Conservation (phyloP, 805 yeast species). For the Lachancea fermentati region DNA sequence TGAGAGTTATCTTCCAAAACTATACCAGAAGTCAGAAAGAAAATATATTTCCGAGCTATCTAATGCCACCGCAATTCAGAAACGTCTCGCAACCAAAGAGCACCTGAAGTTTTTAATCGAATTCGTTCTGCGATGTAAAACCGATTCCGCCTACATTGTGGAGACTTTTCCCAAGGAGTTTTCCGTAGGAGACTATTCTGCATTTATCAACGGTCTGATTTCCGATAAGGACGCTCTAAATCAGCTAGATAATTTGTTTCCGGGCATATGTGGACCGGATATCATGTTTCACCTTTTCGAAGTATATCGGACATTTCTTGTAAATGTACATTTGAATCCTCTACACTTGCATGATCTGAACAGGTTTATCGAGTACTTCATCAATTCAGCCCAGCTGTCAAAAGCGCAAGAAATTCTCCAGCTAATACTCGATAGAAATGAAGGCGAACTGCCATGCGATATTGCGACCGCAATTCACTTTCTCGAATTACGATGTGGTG, state of each 20-base stretch:
- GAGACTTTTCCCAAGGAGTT: conserved; percentile 9
- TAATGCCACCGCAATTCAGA: conserved; percentile 1
- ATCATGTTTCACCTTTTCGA: conserved; percentile 12
- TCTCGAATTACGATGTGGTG: conserved; percentile 27
- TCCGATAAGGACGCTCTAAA: conserved; percentile 3
- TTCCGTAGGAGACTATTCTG: conserved; percentile 11
- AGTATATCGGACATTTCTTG: conserved; percentile 9
- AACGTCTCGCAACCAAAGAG: conserved; percentile 2
- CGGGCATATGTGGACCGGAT: conserved; percentile 14
- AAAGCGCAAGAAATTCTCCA: conserved; percentile 20
- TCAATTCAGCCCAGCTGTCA: conserved; percentile 18
- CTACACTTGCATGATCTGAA: conserved; percentile 17
- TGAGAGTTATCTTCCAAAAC: background rate
- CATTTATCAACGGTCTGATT: conserved; percentile 13
- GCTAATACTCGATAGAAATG: conserved; percentile 13
- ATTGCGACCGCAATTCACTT: conserved; percentile 16
- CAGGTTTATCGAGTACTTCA: conserved; percentile 13
- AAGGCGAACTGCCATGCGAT: conserved; percentile 13
- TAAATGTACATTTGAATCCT: conserved; percentile 7
- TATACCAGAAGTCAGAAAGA: background rate
- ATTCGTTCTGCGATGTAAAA: conserved; percentile 11
- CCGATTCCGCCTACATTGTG: conserved; percentile 5
- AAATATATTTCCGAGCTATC: background rate
- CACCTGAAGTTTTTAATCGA: conserved; percentile 11
- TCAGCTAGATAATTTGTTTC: conserved; percentile 11